Evolutionary conservation across 2,329 filamentous ascomycete species (phyloP), one percentile per base, ranked within the genome.

Genomic region (Diplocarpon mali): DNA sequence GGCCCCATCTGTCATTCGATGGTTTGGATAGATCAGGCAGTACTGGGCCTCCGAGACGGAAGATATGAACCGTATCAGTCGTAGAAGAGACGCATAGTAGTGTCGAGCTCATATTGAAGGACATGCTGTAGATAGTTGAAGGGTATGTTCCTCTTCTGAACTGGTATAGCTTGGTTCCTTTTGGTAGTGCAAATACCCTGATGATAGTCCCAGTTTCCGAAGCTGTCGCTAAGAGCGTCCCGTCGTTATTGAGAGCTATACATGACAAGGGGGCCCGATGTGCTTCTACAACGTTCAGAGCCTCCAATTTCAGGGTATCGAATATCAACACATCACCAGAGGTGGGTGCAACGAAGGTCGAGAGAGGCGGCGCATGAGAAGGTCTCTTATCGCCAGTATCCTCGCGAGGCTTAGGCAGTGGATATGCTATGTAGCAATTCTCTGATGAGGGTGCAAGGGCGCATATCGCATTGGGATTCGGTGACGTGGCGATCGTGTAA

Each of bases 131-230:
- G 56, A 98, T 98, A 34, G 86, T 83, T 1, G 89, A 89, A 0
- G 92, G 92, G 65, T 95, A 95, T 2, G 90, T 95, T 35, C 92
- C 92, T 52, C 92, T 80, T 48, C 92, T 79, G 67, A 98, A 98
- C 62, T 98, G 90, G 64, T 89, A 96, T 14, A 98, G 73, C 64
- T 96, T 98, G 59, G 90, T 82, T 10, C 86, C 92, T 52, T 81
- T 79, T 2, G 92, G 92, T 1, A 98, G 78, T 1, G 86, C 87
- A 65, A 98, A 98, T 42, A 98, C 88, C 13, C 92, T 81, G 52
- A 98, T 94, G 49, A 98, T 94, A 0, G 92, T 98, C 52, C 92
- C 92, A 42, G 94, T 98, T 63, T 98, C 92, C 16, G 90, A 96
- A 1, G 92, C 87, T 2, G 92, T 98, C 12, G 92, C 92, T 36